phyloP scores from a whole-genome alignment of 768 basidiomycete genomes.

The Collybia mongolica region DNA sequence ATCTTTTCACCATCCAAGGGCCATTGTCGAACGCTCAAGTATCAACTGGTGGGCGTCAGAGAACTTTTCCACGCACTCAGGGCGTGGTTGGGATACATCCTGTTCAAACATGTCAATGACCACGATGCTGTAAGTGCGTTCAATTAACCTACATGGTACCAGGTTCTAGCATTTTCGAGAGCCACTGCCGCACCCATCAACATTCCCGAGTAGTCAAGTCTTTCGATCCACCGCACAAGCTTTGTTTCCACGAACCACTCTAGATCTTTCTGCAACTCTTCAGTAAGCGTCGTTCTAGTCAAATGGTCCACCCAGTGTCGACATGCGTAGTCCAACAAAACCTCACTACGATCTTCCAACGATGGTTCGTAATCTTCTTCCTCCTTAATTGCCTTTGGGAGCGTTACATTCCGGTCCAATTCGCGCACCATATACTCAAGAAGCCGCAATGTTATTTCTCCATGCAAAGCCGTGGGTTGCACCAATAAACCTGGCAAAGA shows the following conservation, averaged over 20 bases:
- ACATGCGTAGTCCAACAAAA: conserved; percentile 14
- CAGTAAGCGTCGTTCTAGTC: neutral
- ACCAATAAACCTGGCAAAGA: conserved; percentile 8
- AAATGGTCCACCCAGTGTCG: conserved; percentile 17
- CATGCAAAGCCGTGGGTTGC: conserved; percentile 7
- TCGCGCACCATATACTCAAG: conserved; percentile 8
- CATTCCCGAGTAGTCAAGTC: conserved; percentile 5
- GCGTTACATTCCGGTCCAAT: conserved; percentile 5
- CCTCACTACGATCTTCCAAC: neutral
- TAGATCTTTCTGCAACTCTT: conserved; percentile 6
- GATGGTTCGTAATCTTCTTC: conserved; percentile 1
- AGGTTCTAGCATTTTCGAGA: conserved; percentile 9
- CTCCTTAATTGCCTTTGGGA: neutral
- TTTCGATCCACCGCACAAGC: conserved; percentile 15
- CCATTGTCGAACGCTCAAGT: conserved; percentile 8
- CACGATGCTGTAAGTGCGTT: neutral
- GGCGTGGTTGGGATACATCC: conserved; percentile 10
- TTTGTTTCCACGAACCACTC: conserved; percentile 11
- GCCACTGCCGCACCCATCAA: conserved; percentile 9
- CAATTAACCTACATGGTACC: conserved; percentile 13
- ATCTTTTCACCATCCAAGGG: neutral
- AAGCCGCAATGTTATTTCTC: conserved; percentile 6
- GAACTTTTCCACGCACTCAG: conserved; percentile 10
- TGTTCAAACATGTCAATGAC: neutral
- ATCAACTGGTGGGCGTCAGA: conserved; percentile 12